Evolutionary conservation across 768 basidiomycete species (phyloP).

Genomic region (Auricularia sp.): DNA sequence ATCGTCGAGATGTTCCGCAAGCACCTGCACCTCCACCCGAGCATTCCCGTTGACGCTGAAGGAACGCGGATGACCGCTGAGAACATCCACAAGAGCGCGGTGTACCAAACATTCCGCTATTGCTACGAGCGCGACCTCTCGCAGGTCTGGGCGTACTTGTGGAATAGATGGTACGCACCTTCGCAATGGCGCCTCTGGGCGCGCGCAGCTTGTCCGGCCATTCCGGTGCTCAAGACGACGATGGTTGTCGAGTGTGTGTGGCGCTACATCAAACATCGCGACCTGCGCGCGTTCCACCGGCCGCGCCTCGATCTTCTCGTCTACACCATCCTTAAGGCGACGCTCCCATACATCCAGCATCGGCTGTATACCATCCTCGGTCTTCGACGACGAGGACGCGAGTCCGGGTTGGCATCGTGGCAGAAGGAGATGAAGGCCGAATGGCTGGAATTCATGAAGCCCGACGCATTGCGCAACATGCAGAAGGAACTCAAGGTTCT

Average conservation of each 20-base stretch:
- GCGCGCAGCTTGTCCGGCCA: slow-evolving; percentile 4
- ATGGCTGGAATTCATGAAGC: slow-evolving; percentile 12
- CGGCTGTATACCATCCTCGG: slow-evolving; percentile 12
- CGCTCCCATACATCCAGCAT: slow-evolving; percentile 10
- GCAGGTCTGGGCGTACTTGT: slow-evolving; percentile 22
- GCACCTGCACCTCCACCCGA: slow-evolving; percentile 15
- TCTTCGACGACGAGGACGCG: slow-evolving; percentile 8
- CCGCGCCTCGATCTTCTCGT: slow-evolving; percentile 15
- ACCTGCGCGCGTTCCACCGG: slow-evolving; percentile 14
- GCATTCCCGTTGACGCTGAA: slow-evolving; percentile 9
- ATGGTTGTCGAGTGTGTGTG: slow-evolving; percentile 20
- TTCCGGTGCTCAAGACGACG: slow-evolving; percentile 12
- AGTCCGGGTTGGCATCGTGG: slow-evolving; percentile 12
- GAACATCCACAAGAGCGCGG: slow-evolving; percentile 5
- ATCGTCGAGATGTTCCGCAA: slow-evolving; percentile 12
- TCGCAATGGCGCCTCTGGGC: slow-evolving; percentile 19
- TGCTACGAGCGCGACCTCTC: slow-evolving; percentile 14
- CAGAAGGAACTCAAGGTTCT: slow-evolving; percentile 13
- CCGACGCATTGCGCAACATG: slow-evolving; percentile 10
- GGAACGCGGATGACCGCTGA: not conserved
- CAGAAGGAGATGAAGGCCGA: slow-evolving; percentile 12
- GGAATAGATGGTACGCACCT: slow-evolving; percentile 21
- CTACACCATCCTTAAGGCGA: slow-evolving; percentile 4
- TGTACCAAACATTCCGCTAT: slow-evolving; percentile 16
- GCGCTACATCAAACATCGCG: slow-evolving; percentile 15